Evolutionary conservation across 345 rosid genomes (phyloP).

Genomic region (Moringa oleifera): DNA sequence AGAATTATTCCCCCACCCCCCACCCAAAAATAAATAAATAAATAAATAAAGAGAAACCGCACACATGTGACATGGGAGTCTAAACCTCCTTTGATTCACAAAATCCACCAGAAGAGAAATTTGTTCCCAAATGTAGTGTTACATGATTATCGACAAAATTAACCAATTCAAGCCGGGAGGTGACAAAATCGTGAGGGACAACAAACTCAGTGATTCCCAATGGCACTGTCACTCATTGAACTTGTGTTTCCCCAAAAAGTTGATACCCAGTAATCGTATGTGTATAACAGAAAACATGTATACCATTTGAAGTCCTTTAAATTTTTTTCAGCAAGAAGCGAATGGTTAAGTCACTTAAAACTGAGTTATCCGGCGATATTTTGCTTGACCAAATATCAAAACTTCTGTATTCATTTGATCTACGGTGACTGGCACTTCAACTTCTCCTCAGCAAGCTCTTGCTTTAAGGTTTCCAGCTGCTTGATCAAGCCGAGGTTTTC

Average conservation of each 20-base stretch:
- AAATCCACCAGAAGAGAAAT: too few species aligned
- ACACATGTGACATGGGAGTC: too few species aligned
- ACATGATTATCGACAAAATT: neutral
- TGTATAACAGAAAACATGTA: too few species aligned
- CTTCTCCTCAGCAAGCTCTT: constrained; percentile 39
- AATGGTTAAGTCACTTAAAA: neutral
- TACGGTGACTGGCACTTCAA: constrained; percentile 36
- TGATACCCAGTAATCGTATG: neutral
- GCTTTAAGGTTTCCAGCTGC: constrained; percentile 40
- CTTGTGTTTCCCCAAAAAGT: neutral
- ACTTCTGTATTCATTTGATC: constrained; percentile 6
- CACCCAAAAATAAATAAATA: too few species aligned
- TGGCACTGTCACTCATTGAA: too few species aligned
- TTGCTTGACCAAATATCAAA: neutral
- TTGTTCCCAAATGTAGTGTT: neutral
- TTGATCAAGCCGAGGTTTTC: constrained; percentile 46
- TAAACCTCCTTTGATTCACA: too few species aligned
- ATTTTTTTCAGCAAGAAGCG: neutral
- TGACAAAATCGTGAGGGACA: too few species aligned
- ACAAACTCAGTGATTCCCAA: too few species aligned
- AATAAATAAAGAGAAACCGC: too few species aligned
- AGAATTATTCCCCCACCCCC: too few species aligned
- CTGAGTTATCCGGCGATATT: neutral
- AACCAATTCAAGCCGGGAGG: too few species aligned
- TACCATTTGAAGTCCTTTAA: neutral